Conservation (phyloP, 2,329 filamentous ascomycete species). For the Pestalotiopsis fici region DNA sequence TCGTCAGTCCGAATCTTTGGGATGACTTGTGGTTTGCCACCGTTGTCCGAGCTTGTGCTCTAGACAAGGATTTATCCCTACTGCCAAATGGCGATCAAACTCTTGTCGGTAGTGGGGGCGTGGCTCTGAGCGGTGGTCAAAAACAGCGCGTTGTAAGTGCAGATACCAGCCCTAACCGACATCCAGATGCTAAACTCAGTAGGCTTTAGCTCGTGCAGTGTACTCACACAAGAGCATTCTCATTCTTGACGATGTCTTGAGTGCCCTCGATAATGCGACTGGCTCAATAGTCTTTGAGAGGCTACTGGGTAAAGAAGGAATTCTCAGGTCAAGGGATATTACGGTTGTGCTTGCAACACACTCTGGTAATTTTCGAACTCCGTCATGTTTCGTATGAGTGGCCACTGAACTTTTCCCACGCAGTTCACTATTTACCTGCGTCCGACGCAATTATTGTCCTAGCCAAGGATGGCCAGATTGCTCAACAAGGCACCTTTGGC, state of each 20-base stretch:
- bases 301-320: slow-evolving; percentile 28
- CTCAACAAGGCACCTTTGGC: slow-evolving; percentile 28
- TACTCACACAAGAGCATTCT: slow-evolving; percentile 28
- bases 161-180: too few relatives aligned
- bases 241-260: slow-evolving; percentile 37
- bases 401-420: not conserved
- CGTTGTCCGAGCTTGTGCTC: slow-evolving; percentile 14
- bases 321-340: slow-evolving; percentile 24
- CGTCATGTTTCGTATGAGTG: not conserved
- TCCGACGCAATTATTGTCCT: slow-evolving; percentile 35
- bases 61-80: not conserved
- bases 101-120: not conserved
- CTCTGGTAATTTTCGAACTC: not conserved
- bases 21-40: slow-evolving; percentile 18
- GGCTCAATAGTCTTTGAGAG: slow-evolving; percentile 27
- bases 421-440: slow-evolving; percentile 22
- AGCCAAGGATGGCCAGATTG: slow-evolving; percentile 18
- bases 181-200: too few relatives aligned
- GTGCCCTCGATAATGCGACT: slow-evolving; percentile 34
- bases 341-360: slow-evolving; percentile 23
- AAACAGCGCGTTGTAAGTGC: not conserved
- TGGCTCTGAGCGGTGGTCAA: slow-evolving; percentile 5
- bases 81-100: slow-evolving; percentile 1
- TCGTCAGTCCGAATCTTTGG: slow-evolving; percentile 17
- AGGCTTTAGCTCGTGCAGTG: slow-evolving; percentile 38